Base-by-base conservation (phyloP, 1,139 yeast species). In the Spencermartinsiella ligniputridi region DNA sequence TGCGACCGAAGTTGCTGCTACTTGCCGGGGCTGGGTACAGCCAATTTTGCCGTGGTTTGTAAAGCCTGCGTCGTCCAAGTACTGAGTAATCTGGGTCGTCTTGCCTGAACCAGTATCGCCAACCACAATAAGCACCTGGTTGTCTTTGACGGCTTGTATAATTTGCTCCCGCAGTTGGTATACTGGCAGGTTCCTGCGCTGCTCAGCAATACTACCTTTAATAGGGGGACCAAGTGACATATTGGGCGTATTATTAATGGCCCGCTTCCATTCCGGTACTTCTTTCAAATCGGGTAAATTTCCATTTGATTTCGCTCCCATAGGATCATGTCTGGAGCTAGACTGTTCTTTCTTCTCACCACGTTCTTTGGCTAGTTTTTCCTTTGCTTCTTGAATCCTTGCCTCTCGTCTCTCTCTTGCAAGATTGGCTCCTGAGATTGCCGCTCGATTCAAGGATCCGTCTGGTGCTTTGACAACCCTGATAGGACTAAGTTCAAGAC, bases 81-180 rank as follows among this genome's bases (percentile, higher is more conserved):
- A 89, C 61, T 92, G 97, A 0, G 97, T 79, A 37, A 92, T 69
- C 63, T 92, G 97, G 0, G 98, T 92, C 1, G 97, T 89, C 63
- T 92, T 92, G 54, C 98, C 98, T 0, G 97, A 89, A 17, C 98
- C 98, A 0, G 98, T 92, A 57, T 92, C 97, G 49, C 98, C 97
- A 50, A 92, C 84, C 2, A 92, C 78, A 15, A 92, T 76, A 8
- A 83, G 71, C 0, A 92, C 87, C 64, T 90, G 97, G 59, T 89
- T 87, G 49, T 70, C 73, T 44, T 65, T 60, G 2, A 92, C 75
- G 0, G 82, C 74, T 2, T 75, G 59, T 9, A 92, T 63, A 9
- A 92, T 65, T 42, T 79, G 70, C 0, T 68, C 58, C 40, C 95
- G 71, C 69, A 80, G 78, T 16, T 74, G 63, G 56, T 70, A 87